Evolutionary conservation across 441 rosid species (phyloP), one percentile per base, ranked within the genome.

Genomic region (Erodium chrysanthum): DNA sequence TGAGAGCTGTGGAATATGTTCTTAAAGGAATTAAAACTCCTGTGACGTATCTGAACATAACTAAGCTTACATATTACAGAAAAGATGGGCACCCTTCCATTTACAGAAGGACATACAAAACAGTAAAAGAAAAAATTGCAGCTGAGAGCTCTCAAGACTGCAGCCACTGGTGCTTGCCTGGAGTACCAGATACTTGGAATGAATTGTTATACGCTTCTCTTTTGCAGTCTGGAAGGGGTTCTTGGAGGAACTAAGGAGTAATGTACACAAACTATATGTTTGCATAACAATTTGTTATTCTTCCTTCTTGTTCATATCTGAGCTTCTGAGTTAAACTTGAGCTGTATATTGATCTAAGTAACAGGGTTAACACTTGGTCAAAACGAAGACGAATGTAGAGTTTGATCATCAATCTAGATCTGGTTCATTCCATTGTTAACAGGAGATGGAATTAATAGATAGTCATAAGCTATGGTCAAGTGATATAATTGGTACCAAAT

Each of bases 101-200:
- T 54, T 87, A 83, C 65, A 74, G 87, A 71, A 76, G 20, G 81
- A 60, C 63, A 22, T 81, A 83, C 73, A 78, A 62, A 68, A 76
- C 85, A 0, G 75, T 48, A 0, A 70, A 68, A 67, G 87, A 82
- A 70, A 76, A 25, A 72, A 65, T 52, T 23, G 79, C 76, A 7
- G 84, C 88, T 0, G 80, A 74, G 75, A 58, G 60, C 1, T 78
- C 75, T 75, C 90, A 87, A 77, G 92, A 85, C 78, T 88, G 87
- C 79, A 83, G 88, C 74, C 90, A 84, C 40, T 87, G 92, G 90
- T 87, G 92, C 78, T 80, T 87, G 59, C 90, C 87, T 0, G 88
- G 92, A 64, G 86, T 85, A 2, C 89, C 88, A 0, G 89, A 87
- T 29, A 29, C 33, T 29, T 29, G 33, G 33, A 29, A 29, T 29